phyloP scores from a whole-genome alignment of 192 early-diverging fungal species.

The Geosiphon pyriformis region DNA sequence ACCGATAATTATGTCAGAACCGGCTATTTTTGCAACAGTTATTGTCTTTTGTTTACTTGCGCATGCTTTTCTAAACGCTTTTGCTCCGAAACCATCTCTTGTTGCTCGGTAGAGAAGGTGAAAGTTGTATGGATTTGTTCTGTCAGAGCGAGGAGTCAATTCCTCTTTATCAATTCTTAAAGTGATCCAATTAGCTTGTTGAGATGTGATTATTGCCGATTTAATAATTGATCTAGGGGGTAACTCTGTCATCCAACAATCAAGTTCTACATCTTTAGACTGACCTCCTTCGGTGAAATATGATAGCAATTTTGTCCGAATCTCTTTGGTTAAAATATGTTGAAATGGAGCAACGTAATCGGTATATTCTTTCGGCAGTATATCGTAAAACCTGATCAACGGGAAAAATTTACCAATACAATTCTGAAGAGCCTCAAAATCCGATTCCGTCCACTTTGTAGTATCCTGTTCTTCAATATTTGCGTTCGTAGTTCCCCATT shows the following conservation, averaged over 20 bases:
- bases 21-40: neutral
- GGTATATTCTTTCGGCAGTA: neutral
- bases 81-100: conserved; percentile 1
- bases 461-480: neutral
- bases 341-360: conserved; percentile 5
- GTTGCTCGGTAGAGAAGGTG: neutral
- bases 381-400: conserved; percentile 8
- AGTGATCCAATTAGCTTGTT: conserved; percentile 1
- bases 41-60: neutral
- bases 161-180: neutral
- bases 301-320: neutral
- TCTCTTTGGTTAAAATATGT: neutral
- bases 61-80: neutral
- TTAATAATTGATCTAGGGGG: neutral
- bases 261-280: neutral
- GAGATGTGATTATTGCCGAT: neutral
- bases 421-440: conserved; percentile 2
- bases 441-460: neutral
- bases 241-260: neutral
- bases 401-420: neutral
- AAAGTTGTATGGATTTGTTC: conserved; percentile 1
- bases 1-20: neutral
- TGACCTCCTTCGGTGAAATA: neutral
- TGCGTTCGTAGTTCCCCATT: conserved; percentile 3
- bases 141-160: too few species aligned